These are phyloP conservation scores for Sporothrix variecibatus DNA, from an alignment of 2,329 filamentous ascomycete species.

Conservation along the genomic window DNA sequence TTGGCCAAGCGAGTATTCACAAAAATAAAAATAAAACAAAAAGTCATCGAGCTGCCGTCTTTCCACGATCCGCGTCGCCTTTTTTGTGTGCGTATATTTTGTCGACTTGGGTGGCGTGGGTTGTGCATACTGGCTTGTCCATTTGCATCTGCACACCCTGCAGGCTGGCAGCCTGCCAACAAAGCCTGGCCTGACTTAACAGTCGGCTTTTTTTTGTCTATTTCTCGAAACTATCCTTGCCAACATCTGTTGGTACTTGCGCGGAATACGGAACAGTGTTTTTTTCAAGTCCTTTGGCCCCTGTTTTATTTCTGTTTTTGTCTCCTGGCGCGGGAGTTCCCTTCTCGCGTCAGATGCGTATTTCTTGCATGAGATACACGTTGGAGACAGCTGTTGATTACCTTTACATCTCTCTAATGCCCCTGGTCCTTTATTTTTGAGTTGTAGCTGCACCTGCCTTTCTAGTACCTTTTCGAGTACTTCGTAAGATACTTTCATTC, in stretches of 20 bases:
- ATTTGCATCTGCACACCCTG: constrained; percentile 1
- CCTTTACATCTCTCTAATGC: neutral
- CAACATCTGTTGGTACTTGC: neutral
- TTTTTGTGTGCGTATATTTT: neutral
- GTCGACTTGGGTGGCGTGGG: constrained; percentile 12
- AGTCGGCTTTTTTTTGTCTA: neutral
- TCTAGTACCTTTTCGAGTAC: neutral
- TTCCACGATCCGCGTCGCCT: neutral
- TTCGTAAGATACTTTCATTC: neutral
- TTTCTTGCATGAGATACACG: constrained; percentile 6
- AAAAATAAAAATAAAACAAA: too few relatives aligned
- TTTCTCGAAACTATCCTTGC: neutral
- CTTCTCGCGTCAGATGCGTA: constrained; percentile 2
- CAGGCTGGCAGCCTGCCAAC: constrained; percentile 12
- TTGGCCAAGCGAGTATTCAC: neutral
- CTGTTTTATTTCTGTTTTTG: neutral
- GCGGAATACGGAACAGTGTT: neutral
- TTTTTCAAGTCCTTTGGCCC: neutral
- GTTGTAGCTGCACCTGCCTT: neutral
- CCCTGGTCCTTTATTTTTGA: neutral
- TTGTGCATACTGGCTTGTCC: constrained; percentile 14
- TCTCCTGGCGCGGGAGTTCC: neutral
- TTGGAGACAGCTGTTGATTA: neutral
- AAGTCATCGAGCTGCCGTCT: neutral
- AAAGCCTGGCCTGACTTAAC: neutral